These are phyloP conservation scores for Heteromeles arbutifolia DNA, from an alignment of 306 rosid species.

Conservation along the genomic window DNA sequence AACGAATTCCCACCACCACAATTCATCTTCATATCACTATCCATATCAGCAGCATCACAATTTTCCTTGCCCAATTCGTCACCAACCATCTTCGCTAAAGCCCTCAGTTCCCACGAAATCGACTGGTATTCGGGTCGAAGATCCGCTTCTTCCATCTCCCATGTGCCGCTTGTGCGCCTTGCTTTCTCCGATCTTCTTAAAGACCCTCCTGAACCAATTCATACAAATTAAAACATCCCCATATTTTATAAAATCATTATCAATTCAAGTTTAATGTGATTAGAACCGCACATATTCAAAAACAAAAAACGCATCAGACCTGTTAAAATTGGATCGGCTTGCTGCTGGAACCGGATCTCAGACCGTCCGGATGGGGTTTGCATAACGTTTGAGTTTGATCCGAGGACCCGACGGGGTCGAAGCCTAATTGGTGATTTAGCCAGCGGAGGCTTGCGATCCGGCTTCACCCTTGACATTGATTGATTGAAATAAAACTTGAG, in stretches of 20 bases:
- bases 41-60: neutral
- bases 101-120: conserved; percentile 59
- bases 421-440: conserved; percentile 59
- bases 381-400: conserved; percentile 28
- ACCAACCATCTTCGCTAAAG: conserved; percentile 49
- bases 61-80: conserved; percentile 39
- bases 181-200: conserved; percentile 47
- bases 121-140: conserved; percentile 69
- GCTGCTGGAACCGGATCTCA: neutral
- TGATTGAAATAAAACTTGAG: neutral
- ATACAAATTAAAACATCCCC: neutral
- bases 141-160: conserved; percentile 32
- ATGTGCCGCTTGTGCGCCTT: conserved; percentile 3
- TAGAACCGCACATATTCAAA: neutral
- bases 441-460: conserved; percentile 62
- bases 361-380: conserved; percentile 69
- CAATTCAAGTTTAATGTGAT: neutral
- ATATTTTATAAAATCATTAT: neutral
- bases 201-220: conserved; percentile 40
- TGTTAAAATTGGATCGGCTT: neutral
- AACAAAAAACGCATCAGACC: neutral
- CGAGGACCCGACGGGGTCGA: conserved; percentile 37
- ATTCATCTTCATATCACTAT: neutral
- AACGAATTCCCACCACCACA: neutral
- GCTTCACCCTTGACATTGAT: conserved; percentile 43